Conservation (phyloP, 164 flowering plant genomes). For the Kingdonia uniflora region DNA sequence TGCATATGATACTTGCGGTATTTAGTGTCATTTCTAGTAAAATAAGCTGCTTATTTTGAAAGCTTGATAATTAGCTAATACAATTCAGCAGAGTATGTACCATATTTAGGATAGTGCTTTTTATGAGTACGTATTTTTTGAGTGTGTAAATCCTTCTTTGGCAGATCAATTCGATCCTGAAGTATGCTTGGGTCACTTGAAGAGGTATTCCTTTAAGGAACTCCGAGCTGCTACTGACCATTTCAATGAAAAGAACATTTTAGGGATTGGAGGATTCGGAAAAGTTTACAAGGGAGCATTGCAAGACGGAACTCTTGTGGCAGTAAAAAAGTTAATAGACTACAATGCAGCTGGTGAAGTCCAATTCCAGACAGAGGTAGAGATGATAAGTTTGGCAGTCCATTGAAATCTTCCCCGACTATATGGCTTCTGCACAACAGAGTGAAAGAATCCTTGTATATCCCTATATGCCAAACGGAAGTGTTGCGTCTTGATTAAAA, state of each 20-base stretch:
- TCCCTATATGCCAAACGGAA: conserved; percentile 84
- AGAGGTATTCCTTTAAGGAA: conserved; percentile 67
- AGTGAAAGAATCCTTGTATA: conserved; percentile 69
- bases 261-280: conserved; percentile 81
- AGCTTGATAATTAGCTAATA: no score
- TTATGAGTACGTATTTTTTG: neutral
- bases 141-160: no score
- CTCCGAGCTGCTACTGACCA: conserved; percentile 65
- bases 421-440: conserved; percentile 63
- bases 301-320: conserved; percentile 58
- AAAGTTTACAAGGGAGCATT: conserved; percentile 72
- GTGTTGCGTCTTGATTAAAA: conserved; percentile 63
- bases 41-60: no score
- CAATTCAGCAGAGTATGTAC: no score
- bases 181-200: conserved; percentile 69
- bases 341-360: conserved; percentile 59
- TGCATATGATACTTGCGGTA: no score
- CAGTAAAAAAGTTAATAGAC: conserved; percentile 75
- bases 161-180: conserved; percentile 76
- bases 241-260: conserved; percentile 61
- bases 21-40: no score
- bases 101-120: no score
- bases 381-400: conserved; percentile 74
- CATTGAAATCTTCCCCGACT: conserved; percentile 80
- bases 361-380: conserved; percentile 86